A percentile compares a stretch with the other conserved stretches of the same genome.
Conservation (phyloP, 1,284 basidiomycete genomes). For the Leucoagaricus sp. region DNA sequence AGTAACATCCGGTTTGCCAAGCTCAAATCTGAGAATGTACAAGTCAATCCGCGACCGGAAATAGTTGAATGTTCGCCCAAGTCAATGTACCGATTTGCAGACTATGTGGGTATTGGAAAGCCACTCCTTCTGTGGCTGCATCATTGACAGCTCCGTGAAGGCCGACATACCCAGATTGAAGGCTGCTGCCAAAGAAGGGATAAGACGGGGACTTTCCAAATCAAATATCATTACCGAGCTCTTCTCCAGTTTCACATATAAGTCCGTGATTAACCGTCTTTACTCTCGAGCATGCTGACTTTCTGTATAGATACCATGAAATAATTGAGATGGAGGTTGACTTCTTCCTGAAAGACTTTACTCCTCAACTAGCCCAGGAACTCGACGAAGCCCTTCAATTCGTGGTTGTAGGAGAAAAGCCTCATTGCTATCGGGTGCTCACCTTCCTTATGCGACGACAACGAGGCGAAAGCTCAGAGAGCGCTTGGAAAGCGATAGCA, state of each 20-base stretch:
- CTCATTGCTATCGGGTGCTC: slow-evolving; percentile 3
- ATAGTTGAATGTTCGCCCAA: neutral
- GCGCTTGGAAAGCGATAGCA: neutral
- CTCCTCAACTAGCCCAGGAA: slow-evolving; percentile 1
- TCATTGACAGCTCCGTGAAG: neutral
- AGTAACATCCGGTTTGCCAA: neutral
- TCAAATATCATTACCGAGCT: slow-evolving; percentile 12
- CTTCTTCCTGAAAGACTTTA: slow-evolving; percentile 2
- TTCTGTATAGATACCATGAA: slow-evolving; percentile 1
- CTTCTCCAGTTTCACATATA: slow-evolving; percentile 7
- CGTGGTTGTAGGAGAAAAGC: neutral
- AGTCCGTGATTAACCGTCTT: too few species aligned
- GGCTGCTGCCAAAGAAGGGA: slow-evolving; percentile 2
- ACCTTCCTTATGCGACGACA: neutral
- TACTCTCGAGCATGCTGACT: too few species aligned
- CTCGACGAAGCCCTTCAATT: slow-evolving; percentile 2
- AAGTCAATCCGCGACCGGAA: neutral
- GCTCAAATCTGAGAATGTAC: neutral
- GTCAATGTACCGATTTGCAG: slow-evolving; percentile 4
- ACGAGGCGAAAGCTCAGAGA: neutral
- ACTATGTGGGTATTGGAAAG: neutral
- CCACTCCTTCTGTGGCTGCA: neutral
- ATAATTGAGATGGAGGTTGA: slow-evolving; percentile 9
- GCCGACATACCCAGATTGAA: slow-evolving; percentile 1
- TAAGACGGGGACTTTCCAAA: neutral